Evolutionary conservation across 306 rosid genomes (phyloP), one percentile per base, ranked within the genome.

Genomic region (Citrullus amarus): DNA sequence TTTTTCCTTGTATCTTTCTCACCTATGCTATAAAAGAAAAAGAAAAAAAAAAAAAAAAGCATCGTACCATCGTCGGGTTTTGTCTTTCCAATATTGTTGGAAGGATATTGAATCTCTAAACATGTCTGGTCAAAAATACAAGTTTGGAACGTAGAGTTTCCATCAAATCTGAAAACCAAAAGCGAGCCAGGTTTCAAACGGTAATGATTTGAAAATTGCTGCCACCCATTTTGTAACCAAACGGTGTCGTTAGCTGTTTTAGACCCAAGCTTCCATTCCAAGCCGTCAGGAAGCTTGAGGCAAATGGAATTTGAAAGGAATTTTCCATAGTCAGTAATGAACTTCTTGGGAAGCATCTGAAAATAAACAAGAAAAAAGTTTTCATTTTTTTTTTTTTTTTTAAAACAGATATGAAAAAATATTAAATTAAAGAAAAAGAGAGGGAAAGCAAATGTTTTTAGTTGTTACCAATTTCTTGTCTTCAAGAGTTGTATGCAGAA

Each of bases 181-280:
- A 66, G 7, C 0, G 30, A 66, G 8, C 73, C 73, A 38, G 17
- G 3, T 17, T 18, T n/a, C 14, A 48, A 30, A 48, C 36, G n/a
- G n/a, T 43, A 67, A 12, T 44, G 28, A 14, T 63, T 15, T 17
- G 70, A 69, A 20, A 79, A 79, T 34, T 6, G 6, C 6, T 50
- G 79, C 68, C 79, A 74, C 2, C 79, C 79, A 34, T 57, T 20
- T 22, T 57, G n/a, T 2, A 76, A 17, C 62, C 79, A 80, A 48
- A 60, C 32, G 7, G 8, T 13, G 25, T 44, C 51, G 22, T 71
- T 20, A 0, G 13, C 0, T 5, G 25, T 1, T 9, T 9, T 69
- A 36, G 25, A 44, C 25, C 41, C 69, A 1, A 80, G 9, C 28
- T 32, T 43, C 72, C 73, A 58, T 58, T 80, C 59, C 11, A 54